Conservation (phyloP, 2,329 filamentous ascomycete species). For the Ilyonectria robusta region DNA sequence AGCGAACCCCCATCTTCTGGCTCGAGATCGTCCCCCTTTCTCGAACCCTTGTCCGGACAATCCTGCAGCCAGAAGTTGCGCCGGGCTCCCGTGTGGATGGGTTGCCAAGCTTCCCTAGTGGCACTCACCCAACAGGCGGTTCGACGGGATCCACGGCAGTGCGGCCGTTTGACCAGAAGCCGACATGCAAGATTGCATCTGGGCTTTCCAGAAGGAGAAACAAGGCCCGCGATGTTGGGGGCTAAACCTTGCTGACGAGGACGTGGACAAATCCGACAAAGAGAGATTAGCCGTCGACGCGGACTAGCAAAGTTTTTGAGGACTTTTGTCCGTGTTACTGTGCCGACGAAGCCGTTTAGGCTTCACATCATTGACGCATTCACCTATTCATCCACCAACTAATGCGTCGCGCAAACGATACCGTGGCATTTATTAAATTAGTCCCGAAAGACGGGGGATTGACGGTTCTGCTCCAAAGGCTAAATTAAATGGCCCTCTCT, state of each 20-base stretch:
- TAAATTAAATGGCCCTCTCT: not conserved
- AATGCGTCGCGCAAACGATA: not conserved
- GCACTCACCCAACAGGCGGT: not conserved
- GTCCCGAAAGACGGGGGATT: not conserved
- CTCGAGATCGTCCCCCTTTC: constrained; percentile 1
- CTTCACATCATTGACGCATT: not conserved
- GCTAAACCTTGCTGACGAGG: not conserved
- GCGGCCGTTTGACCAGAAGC: not conserved
- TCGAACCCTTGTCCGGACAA: not conserved
- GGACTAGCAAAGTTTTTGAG: constrained; percentile 3
- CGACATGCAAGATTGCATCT: constrained; percentile 22
- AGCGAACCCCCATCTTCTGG: not conserved
- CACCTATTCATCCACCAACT: not conserved
- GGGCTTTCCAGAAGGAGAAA: constrained; percentile 18
- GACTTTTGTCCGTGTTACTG: constrained; percentile 13
- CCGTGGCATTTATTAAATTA: not conserved
- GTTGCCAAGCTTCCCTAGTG: not conserved
- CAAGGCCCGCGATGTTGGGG: constrained; percentile 9
- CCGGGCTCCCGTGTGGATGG: constrained; percentile 5
- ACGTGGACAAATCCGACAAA: constrained; percentile 1
- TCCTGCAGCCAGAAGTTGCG: constrained; percentile 10
- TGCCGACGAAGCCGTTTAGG: not conserved
- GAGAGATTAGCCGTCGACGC: not conserved
- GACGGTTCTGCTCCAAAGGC: not conserved
- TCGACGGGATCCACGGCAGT: constrained; percentile 26